Percentiles rank a stretch among this genome's conserved stretches.
Conservation (phyloP, 805 yeast species). For the Teunomyces barrocoloradensis region DNA sequence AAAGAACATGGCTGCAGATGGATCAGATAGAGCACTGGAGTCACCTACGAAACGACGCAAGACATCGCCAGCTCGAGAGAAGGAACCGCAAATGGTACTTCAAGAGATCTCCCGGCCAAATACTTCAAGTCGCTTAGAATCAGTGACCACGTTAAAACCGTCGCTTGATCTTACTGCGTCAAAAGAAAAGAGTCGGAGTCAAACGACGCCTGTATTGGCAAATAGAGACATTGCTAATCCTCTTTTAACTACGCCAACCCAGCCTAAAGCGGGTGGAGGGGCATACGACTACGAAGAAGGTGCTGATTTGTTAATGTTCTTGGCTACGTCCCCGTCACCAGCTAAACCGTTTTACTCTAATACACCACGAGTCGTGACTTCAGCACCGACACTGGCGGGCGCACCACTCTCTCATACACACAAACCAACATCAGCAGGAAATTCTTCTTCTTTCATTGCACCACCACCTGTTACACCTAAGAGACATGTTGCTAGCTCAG, state of each 20-base stretch:
- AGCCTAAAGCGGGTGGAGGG: slow-evolving; percentile 15
- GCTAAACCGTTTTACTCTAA: slow-evolving; percentile 38
- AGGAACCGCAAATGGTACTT: slow-evolving; percentile 25
- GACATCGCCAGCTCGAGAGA: slow-evolving; percentile 4
- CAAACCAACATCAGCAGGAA: slow-evolving; percentile 17
- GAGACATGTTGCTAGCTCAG: slow-evolving; percentile 22
- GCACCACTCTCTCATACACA: slow-evolving; percentile 7
- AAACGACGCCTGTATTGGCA: slow-evolving; percentile 13
- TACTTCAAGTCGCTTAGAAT: slow-evolving; percentile 22
- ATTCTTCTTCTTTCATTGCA: slow-evolving; percentile 28
- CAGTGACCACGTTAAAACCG: slow-evolving; percentile 11
- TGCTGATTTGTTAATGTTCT: slow-evolving; percentile 74
- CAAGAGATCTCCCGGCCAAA: slow-evolving; percentile 27
- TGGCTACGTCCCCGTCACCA: slow-evolving; percentile 82
- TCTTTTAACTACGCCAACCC: slow-evolving; percentile 36
- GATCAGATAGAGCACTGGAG: slow-evolving; percentile 17
- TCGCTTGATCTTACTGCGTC: slow-evolving; percentile 10
- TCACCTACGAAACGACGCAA: slow-evolving; percentile 33
- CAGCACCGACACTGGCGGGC: slow-evolving; percentile 23
- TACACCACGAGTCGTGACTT: slow-evolving; percentile 27
- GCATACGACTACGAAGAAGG: slow-evolving; percentile 56
- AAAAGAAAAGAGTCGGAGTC: slow-evolving; percentile 3
- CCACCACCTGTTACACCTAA: slow-evolving; percentile 48
- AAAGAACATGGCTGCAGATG: slow-evolving; percentile 18
- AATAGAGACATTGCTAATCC: slow-evolving; percentile 12